Evolutionary conservation across 495 filamentous ascomycete species (phyloP), one percentile per base, ranked within the genome.

Genomic region (Hyaloscypha hepaticicola): DNA sequence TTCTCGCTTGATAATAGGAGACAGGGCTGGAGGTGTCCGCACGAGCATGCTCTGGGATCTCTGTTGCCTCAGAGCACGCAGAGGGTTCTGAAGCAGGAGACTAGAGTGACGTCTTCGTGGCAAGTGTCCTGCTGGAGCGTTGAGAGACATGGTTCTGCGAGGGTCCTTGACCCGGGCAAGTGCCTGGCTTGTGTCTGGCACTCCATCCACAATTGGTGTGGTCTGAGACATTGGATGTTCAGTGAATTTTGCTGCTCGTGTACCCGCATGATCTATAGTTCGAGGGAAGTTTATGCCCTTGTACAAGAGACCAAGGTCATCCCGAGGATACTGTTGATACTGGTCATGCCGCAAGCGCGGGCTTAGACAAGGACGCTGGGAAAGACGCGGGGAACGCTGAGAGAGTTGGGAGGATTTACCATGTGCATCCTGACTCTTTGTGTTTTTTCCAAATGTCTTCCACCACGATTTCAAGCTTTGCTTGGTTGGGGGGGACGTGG

Each of bases 391-490:
- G n/a, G n/a, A n/a, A n/a, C n/a, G n/a, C n/a, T n/a, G n/a, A 45
- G 38, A 45, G 38, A 3, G 4, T 45, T 9, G 34, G 45, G 58
- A 45, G 28, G 29, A 62, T 29, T 64, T 69, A 73, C 71, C 71
- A 38, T 63, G 66, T 21, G 60, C 27, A n/a, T 71, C 71, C 6
- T 64, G 31, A 11, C 27, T 34, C 55, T 66, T 66, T 58, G 62
- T 28, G 48, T 50, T 58, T 52, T 66, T 60, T 76, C 90, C 92
- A 78, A 97, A 96, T 56, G 85, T 83, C 77, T 88, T 93, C 93
- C 92, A 96, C 93, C 93, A 97, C 28, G 88, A 91, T 70, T 90
- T 87, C 61, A 96, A 79, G 70, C 62, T 69, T 31, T 96, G 91
- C 71, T 90, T 84, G 76, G 87, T 93, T 58, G 85, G 88, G 34